Percentiles rank a stretch among this genome's conserved stretches.
phyloP scores from a whole-genome alignment of 805 yeast species.

The Saccharomycopsis sp. region DNA sequence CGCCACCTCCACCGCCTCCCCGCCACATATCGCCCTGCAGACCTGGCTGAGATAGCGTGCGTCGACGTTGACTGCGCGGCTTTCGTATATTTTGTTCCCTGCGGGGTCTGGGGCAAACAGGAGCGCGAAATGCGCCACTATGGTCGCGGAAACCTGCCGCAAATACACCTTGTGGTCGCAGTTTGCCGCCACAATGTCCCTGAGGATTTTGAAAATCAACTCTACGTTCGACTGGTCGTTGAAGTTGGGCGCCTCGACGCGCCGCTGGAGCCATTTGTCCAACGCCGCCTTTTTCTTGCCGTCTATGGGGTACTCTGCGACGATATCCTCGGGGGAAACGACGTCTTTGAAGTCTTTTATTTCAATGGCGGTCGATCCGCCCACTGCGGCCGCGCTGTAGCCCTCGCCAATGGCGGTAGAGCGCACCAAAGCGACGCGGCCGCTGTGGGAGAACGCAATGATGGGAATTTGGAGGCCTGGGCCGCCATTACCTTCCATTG shows the following conservation, averaged over 20 bases:
- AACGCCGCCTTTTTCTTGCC: conserved; percentile 12
- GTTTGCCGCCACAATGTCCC: conserved; percentile 6
- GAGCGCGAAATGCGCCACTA: conserved; percentile 16
- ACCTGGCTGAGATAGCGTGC: conserved; percentile 5
- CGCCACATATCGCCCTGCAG: background rate
- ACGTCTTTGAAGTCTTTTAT: conserved; percentile 8
- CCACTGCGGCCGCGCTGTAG: background rate
- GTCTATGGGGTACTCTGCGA: conserved; percentile 18
- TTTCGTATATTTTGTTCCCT: background rate
- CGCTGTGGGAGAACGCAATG: conserved; percentile 10
- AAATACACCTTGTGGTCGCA: conserved; percentile 2
- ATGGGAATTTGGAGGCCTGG: conserved; percentile 15
- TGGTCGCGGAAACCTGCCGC: conserved; percentile 4
- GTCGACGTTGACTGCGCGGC: conserved; percentile 5
- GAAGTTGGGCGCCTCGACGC: background rate
- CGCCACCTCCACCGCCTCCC: conserved; percentile 5
- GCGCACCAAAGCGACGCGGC: conserved; percentile 10
- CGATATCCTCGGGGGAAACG: conserved; percentile 5
- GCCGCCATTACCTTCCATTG: too few relatives aligned
- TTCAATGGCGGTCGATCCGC: background rate
- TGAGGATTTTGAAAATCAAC: conserved; percentile 14
- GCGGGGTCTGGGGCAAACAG: conserved; percentile 1
- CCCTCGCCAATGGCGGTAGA: background rate
- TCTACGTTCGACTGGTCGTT: conserved; percentile 9
- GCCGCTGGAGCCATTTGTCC: conserved; percentile 17